Evolutionary conservation across 2,329 filamentous ascomycete species (phyloP), one percentile per base, ranked within the genome.

Genomic region (Calonectria fujianensis): DNA sequence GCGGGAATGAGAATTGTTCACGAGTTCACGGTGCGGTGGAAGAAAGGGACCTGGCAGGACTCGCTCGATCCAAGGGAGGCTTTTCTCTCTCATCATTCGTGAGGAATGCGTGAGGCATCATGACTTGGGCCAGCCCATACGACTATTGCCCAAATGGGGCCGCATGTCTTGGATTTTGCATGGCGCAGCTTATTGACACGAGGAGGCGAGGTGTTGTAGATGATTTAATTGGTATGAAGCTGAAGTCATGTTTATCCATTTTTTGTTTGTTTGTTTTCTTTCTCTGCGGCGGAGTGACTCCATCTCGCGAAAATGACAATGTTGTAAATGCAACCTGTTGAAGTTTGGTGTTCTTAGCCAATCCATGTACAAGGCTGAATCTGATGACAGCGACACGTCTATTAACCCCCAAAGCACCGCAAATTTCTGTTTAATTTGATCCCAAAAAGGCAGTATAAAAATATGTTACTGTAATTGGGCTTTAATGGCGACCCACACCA

Each of bases 401-500:
- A 63, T 41, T 20, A 41, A 4, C 5, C 18, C 13, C 16, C 29
- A 29, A 20, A 41, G 14, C 0, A 63, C 14, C 16, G 27, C 24
- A 31, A 41, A 63, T 41, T 63, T 59, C 13, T 6, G 37, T 41
- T 41, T 63, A 63, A 63, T 63, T 65, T 65, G 61, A 65, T 18
- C 7, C 4, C 7, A 32, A n/a, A 48, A 65, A 24, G 29, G 27
- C 24, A 16, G 11, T 65, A 3, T 24, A 50, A 31, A 54, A 31
- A 52, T 51, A 54, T 35, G 32, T 45, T 41, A 31, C 18, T 20
- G 24, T 59, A 69, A 54, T 45, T 69, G 66, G 50, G 5, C 50
- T 57, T 68, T 68, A 68, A 68, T 68, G 37, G 66, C 2, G 61
- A 50, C 66, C 66, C 51, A 37, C 66, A 59, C 16, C 10, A 61